phyloP scores from a whole-genome alignment of 148 eudicot species.

The Simmondsia chinensis region DNA sequence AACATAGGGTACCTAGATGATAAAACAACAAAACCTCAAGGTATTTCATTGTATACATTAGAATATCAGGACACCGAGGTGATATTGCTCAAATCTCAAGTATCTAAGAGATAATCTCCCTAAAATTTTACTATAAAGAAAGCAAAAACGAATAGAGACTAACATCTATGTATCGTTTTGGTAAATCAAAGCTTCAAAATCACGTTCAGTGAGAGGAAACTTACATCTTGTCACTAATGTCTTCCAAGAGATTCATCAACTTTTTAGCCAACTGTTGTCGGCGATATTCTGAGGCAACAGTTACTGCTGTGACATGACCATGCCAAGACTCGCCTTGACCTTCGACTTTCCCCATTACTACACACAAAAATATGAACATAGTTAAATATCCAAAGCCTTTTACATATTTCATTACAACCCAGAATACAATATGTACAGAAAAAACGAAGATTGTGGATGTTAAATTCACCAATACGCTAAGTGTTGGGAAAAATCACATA shows the following conservation, averaged over 20 bases:
- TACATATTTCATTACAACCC: not conserved
- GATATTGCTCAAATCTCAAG: too few relatives aligned
- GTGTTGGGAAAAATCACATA: too few relatives aligned
- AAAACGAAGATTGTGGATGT: too few relatives aligned
- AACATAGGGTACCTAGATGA: too few relatives aligned
- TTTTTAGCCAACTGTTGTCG: conserved; percentile 90
- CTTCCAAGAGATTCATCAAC: conserved; percentile 86
- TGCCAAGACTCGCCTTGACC: conserved; percentile 99
- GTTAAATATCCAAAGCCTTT: not conserved
- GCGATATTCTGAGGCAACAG: conserved; percentile 92
- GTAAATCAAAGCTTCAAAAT: conserved; percentile 1
- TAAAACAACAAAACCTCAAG: too few relatives aligned
- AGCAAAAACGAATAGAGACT: not conserved
- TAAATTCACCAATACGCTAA: too few relatives aligned
- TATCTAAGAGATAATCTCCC: too few relatives aligned
- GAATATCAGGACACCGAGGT: too few relatives aligned
- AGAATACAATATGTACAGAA: not conserved
- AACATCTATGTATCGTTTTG: not conserved
- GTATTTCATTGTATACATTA: too few relatives aligned
- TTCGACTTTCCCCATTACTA: conserved; percentile 99
- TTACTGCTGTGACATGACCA: conserved; percentile 98
- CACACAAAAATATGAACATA: not conserved
- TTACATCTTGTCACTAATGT: conserved; percentile 84
- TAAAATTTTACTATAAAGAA: too few relatives aligned
- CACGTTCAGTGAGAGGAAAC: conserved; percentile 8